phyloP scores from a whole-genome alignment of 2,329 filamentous ascomycete genomes.

The Trichoderma citrinoviride region DNA sequence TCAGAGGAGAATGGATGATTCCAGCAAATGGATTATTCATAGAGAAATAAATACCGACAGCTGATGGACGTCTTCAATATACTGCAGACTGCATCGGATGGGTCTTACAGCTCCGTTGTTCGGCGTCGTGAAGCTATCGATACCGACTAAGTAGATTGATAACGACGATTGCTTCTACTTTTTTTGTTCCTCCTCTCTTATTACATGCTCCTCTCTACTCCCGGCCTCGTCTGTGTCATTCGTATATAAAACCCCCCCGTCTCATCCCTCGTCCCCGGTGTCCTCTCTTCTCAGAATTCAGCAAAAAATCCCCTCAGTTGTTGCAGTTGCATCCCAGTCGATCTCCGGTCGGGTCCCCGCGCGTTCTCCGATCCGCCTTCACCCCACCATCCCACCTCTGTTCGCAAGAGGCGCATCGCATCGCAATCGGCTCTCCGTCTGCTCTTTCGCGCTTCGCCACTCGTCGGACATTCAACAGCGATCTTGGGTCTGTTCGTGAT shows the following conservation, averaged over 20 bases:
- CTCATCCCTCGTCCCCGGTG: neutral
- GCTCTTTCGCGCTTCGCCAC: neutral
- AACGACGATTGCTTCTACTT: neutral
- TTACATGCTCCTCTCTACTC: neutral
- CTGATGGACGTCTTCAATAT: too few relatives aligned
- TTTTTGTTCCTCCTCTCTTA: neutral
- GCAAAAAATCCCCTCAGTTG: neutral
- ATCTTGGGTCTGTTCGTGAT: neutral
- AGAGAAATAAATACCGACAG: too few relatives aligned
- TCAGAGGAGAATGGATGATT: too few relatives aligned
- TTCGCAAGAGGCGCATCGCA: constrained; percentile 4
- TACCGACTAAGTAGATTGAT: constrained; percentile 6
- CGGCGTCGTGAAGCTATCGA: neutral
- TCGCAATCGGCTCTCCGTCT: constrained; percentile 7
- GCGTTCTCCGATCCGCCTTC: constrained; percentile 20
- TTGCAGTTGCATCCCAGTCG: neutral
- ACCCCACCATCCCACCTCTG: constrained; percentile 11
- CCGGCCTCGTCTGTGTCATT: neutral
- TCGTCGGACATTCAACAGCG: neutral
- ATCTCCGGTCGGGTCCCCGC: constrained; percentile 21
- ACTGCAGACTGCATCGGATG: neutral
- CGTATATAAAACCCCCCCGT: neutral
- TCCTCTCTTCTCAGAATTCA: neutral
- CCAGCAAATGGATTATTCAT: too few relatives aligned
- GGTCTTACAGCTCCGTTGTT: constrained; percentile 12